phyloP scores from a whole-genome alignment of 2,329 filamentous ascomycete genomes.

The Alternaria gaisen region DNA sequence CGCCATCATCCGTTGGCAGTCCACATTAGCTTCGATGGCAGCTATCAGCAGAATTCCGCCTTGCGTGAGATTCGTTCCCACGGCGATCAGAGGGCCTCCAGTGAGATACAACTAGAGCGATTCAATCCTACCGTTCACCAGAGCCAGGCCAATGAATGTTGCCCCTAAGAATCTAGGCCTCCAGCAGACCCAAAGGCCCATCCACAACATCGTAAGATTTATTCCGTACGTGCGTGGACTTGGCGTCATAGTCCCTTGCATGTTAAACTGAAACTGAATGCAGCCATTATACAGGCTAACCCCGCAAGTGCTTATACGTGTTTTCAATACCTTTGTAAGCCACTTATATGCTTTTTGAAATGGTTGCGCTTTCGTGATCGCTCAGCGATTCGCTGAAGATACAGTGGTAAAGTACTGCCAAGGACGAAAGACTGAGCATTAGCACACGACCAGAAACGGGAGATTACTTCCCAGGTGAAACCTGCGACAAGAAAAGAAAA shows the following conservation, averaged over 20 bases:
- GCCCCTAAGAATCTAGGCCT: too few relatives aligned
- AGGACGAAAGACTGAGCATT: background rate
- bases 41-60: background rate
- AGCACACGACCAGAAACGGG: background rate
- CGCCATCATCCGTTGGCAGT: background rate
- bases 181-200: too few relatives aligned
- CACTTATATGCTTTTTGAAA: background rate
- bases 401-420: background rate
- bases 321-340: background rate
- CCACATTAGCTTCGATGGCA: background rate
- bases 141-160: too few relatives aligned
- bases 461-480: background rate
- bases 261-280: background rate
- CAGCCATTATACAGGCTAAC: background rate
- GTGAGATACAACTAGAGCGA: too few relatives aligned
- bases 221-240: background rate
- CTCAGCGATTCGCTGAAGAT: background rate
- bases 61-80: background rate
- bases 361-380: background rate
- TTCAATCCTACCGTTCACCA: too few relatives aligned
- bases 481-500: background rate
- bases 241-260: background rate
- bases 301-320: background rate
- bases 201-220: background rate
- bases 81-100: too few relatives aligned